phyloP scores from a whole-genome alignment of 768 basidiomycete genomes.

The Mycena vulgaris region DNA sequence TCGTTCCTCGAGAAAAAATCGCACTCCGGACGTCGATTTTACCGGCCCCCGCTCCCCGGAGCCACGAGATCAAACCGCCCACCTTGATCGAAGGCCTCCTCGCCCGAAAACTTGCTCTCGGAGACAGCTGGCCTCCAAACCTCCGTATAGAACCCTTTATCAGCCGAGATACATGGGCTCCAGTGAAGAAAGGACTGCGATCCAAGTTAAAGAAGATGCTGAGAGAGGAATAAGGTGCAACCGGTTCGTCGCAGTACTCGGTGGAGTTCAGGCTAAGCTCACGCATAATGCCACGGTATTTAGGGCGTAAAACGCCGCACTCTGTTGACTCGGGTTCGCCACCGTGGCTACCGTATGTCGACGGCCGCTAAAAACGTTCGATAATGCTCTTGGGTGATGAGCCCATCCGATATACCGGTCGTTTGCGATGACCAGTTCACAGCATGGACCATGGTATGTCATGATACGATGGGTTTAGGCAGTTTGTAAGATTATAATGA shows the following conservation, averaged over 20 bases:
- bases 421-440: too few relatives aligned
- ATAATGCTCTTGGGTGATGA: too few relatives aligned
- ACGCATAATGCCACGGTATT: too few relatives aligned
- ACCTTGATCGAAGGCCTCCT: slow-evolving; percentile 60
- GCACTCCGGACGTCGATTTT: slow-evolving; percentile 14
- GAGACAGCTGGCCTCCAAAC: slow-evolving; percentile 62
- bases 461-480: too few relatives aligned
- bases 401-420: too few relatives aligned
- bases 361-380: too few relatives aligned
- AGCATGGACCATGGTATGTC: too few relatives aligned
- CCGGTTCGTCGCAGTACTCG: neutral
- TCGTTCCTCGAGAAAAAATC: slow-evolving; percentile 24
- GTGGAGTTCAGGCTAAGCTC: too few relatives aligned
- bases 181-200: slow-evolving; percentile 55
- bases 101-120: slow-evolving; percentile 55
- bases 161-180: slow-evolving; percentile 55
- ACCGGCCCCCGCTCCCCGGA: slow-evolving; percentile 30
- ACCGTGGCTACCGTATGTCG: too few relatives aligned
- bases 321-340: too few relatives aligned
- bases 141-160: slow-evolving; percentile 66
- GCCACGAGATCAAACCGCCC: slow-evolving; percentile 32
- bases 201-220: slow-evolving; percentile 58
- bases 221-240: slow-evolving; percentile 49
- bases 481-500: too few relatives aligned
- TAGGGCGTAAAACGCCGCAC: too few relatives aligned